A percentile compares a stretch with the other conserved stretches of the same genome.
These are phyloP conservation scores for Paxillus rubicundulus DNA, from an alignment of 768 basidiomycete genomes.

Conservation along the genomic window DNA sequence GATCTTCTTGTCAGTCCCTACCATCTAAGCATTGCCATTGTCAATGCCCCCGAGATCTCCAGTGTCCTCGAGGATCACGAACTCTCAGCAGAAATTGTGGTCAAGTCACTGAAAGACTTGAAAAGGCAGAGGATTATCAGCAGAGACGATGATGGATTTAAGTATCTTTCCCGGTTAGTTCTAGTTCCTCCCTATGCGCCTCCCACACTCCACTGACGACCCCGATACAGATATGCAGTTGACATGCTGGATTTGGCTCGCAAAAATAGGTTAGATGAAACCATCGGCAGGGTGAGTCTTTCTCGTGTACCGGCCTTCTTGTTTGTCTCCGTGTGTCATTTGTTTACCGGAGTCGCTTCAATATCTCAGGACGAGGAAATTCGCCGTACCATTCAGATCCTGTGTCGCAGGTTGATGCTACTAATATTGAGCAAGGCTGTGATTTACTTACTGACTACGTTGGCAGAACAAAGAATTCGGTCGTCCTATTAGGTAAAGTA, in stretches of 20 bases:
- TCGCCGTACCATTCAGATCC: constrained; percentile 5
- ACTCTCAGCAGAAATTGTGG: neutral
- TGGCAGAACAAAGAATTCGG: constrained; percentile 7
- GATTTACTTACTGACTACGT: neutral
- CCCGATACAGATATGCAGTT: constrained; percentile 1
- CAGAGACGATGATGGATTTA: neutral
- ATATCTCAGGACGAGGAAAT: constrained; percentile 6
- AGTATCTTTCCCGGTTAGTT: constrained; percentile 8
- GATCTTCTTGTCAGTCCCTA: constrained; percentile 3
- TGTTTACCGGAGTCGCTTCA: no score
- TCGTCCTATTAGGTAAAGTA: constrained; percentile 4
- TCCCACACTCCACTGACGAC: neutral
- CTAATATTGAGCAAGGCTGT: neutral
- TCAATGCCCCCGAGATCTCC: neutral
- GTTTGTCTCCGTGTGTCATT: no score
- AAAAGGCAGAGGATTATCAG: neutral
- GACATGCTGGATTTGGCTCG: constrained; percentile 9
- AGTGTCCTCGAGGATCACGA: neutral
- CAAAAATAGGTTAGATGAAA: constrained; percentile 2
- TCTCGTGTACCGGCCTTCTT: neutral
- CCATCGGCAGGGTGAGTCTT: constrained; percentile 6
- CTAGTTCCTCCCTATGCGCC: neutral
- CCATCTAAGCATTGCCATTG: constrained; percentile 5
- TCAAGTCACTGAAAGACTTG: neutral
- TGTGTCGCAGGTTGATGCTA: constrained; percentile 4